phyloP scores from a whole-genome alignment of 2,329 filamentous ascomycete species.

The Trichoderma citrinoviride region DNA sequence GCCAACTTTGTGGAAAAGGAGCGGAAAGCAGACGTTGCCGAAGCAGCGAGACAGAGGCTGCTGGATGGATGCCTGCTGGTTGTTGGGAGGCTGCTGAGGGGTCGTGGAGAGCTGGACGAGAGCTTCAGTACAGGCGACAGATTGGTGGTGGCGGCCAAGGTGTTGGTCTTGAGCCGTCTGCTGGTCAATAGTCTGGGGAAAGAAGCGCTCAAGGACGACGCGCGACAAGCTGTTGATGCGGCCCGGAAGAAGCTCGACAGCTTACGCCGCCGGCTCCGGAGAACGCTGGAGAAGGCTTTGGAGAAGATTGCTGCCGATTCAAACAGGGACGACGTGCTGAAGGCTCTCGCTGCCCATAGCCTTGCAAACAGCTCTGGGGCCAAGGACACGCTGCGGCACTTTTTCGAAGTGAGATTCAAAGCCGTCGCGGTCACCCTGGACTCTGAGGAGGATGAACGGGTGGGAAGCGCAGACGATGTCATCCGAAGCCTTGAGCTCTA shows the following conservation, averaged over 20 bases:
- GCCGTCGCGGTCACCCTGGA: conserved; percentile 65
- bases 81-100: conserved; percentile 49
- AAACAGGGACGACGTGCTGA: conserved; percentile 57
- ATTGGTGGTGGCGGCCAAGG: conserved; percentile 62
- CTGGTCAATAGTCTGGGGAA: conserved; percentile 71
- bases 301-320: conserved; percentile 56
- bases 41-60: conserved; percentile 47
- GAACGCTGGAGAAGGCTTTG: conserved; percentile 67
- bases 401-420: conserved; percentile 69
- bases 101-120: conserved; percentile 33
- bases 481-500: conserved; percentile 69
- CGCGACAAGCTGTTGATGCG: conserved; percentile 50
- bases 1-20: conserved; percentile 42
- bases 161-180: conserved; percentile 72
- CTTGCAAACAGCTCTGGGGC: conserved; percentile 77
- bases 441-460: conserved; percentile 42
- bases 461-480: conserved; percentile 48
- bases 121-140: conserved; percentile 45
- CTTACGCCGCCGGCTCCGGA: conserved; percentile 61
- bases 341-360: conserved; percentile 77
- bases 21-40: conserved; percentile 30
- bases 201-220: conserved; percentile 34
- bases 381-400: conserved; percentile 74
- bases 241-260: conserved; percentile 62
- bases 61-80: conserved; percentile 52